These are phyloP conservation scores for Fusarium pininemorale DNA, from an alignment of 2,329 filamentous ascomycete species.

Conservation along the genomic window DNA sequence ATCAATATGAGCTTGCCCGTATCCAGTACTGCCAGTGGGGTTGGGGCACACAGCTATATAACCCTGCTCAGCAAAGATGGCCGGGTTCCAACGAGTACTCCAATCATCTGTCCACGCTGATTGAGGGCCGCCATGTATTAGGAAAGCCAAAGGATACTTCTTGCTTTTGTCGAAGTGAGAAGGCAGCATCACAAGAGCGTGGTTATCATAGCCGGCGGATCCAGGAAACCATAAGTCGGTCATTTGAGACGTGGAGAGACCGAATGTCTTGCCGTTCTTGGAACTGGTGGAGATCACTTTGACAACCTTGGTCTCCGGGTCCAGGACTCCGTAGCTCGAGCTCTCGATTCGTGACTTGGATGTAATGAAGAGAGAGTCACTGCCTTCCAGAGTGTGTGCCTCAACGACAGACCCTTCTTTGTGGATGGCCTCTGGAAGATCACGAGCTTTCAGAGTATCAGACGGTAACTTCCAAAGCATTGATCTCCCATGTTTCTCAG, in stretches of 20 bases:
- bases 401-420: conserved; percentile 64
- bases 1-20: conserved; percentile 80
- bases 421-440: conserved; percentile 60
- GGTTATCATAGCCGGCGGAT: conserved; percentile 70
- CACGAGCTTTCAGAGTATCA: conserved; percentile 57
- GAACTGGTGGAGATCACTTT: conserved; percentile 69
- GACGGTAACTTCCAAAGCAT: conserved; percentile 71
- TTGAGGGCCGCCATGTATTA: conserved; percentile 87
- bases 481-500: conserved; percentile 73
- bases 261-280: conserved; percentile 72
- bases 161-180: conserved; percentile 73
- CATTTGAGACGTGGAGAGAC: conserved; percentile 61
- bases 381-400: conserved; percentile 61
- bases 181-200: conserved; percentile 73
- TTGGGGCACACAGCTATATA: conserved; percentile 86
- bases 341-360: conserved; percentile 77
- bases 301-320: conserved; percentile 51
- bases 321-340: conserved; percentile 71
- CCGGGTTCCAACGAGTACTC: conserved; percentile 87
- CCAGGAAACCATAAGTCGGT: conserved; percentile 66
- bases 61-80: conserved; percentile 86
- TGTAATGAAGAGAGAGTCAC: conserved; percentile 67
- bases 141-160: conserved; percentile 80
- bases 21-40: conserved; percentile 84
- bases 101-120: conserved; percentile 79